A percentile compares a stretch with the other conserved stretches of the same genome.
Evolutionary conservation across 805 yeast genomes (phyloP).

Genomic region (Wickerhamomyces chambardii): DNA sequence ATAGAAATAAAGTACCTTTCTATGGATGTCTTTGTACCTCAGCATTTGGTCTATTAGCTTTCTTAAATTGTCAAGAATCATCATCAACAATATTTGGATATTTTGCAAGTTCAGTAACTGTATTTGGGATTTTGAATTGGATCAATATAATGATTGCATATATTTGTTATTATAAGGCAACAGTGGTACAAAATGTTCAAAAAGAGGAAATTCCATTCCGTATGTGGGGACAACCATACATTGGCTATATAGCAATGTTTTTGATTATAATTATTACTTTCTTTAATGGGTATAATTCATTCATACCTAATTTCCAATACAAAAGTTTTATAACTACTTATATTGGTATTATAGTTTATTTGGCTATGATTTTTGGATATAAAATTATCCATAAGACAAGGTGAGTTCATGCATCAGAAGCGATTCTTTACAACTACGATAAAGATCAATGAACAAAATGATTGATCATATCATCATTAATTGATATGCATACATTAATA

Average conservation of each 20-base stretch:
- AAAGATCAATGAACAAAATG: too few species aligned
- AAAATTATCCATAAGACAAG: too few species aligned
- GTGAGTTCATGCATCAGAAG: too few species aligned
- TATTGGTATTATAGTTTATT: slow-evolving; percentile 37
- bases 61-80: slow-evolving; percentile 53
- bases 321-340: slow-evolving; percentile 70
- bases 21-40: slow-evolving; percentile 30
- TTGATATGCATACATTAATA: too few species aligned
- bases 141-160: slow-evolving; percentile 60
- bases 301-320: slow-evolving; percentile 53
- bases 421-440: too few species aligned
- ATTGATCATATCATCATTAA: too few species aligned
- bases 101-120: slow-evolving; percentile 70
- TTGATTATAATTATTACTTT: slow-evolving; percentile 22
- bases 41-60: slow-evolving; percentile 57
- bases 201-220: slow-evolving; percentile 31
- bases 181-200: slow-evolving; percentile 57
- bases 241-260: slow-evolving; percentile 40
- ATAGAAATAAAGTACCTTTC: slow-evolving; percentile 63
- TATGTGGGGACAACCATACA: slow-evolving; percentile 67
- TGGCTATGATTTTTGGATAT: too few species aligned
- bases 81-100: slow-evolving; percentile 53
- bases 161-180: slow-evolving; percentile 55
- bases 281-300: slow-evolving; percentile 69
- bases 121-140: slow-evolving; percentile 73